Evolutionary conservation across 2,329 filamentous ascomycete genomes (phyloP).

Genomic region (Macroventuria anomochaeta): DNA sequence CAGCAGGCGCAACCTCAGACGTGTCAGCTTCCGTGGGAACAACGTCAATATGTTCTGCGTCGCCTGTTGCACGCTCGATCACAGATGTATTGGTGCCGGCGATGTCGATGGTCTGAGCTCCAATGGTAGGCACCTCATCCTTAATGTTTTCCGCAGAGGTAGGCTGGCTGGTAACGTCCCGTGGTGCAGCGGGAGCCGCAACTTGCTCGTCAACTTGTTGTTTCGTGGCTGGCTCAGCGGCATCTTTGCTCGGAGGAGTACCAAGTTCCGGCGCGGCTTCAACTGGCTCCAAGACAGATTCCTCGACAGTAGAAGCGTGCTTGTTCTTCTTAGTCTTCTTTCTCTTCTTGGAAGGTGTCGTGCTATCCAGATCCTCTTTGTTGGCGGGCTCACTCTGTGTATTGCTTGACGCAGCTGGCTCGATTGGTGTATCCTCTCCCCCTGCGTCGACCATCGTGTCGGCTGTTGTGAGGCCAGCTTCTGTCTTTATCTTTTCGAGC

Average conservation of each 20-base stretch:
- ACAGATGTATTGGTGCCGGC: not conserved
- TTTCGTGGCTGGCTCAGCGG: not conserved
- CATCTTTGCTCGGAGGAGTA: not conserved
- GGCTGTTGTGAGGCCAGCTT: not conserved
- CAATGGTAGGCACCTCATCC: not conserved
- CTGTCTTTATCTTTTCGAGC: not conserved
- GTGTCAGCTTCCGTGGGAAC: not conserved
- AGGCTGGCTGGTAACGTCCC: not conserved
- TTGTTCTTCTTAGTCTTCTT: conserved; percentile 38
- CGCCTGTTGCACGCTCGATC: not conserved
- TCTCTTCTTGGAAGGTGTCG: conserved; percentile 29
- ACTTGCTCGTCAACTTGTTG: not conserved
- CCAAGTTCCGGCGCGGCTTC: conserved; percentile 3
- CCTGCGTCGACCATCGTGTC: not conserved
- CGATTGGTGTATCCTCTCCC: not conserved
- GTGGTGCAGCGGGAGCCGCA: not conserved
- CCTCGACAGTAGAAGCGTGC: conserved; percentile 21
- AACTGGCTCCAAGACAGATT: conserved; percentile 8
- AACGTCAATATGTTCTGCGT: not conserved
- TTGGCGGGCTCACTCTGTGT: not conserved
- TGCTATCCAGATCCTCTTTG: conserved; percentile 11
- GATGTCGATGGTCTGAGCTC: not conserved
- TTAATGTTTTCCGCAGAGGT: not conserved
- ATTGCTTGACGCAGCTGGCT: not conserved
- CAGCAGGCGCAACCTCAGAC: not conserved